phyloP scores from a whole-genome alignment of 2,329 filamentous ascomycete genomes.

The Ilyonectria destructans region DNA sequence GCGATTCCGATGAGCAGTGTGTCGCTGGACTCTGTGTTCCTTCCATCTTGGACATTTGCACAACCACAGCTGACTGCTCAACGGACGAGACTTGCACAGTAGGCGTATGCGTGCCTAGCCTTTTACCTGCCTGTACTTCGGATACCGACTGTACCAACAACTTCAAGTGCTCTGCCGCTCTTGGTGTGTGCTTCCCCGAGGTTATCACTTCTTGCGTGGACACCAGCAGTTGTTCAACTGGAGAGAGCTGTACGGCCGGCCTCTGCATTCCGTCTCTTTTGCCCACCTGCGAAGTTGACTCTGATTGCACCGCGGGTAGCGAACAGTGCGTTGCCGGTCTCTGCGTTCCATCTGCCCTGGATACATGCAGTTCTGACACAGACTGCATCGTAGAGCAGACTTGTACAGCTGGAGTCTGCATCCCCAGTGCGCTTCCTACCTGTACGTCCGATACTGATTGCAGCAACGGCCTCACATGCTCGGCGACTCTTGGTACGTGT shows the following conservation, averaged over 20 bases:
- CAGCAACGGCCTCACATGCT: not conserved
- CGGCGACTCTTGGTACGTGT: not conserved
- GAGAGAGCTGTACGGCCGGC: not conserved
- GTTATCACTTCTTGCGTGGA: not conserved
- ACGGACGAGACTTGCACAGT: not conserved
- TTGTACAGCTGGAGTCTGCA: not conserved
- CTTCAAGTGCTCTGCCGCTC: not conserved
- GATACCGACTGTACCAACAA: not conserved
- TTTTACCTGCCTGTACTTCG: conserved; percentile 2
- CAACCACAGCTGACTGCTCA: not conserved
- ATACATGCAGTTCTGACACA: not conserved
- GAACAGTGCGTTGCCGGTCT: conserved; percentile 6
- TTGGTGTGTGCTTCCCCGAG: not conserved
- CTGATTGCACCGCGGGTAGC: conserved; percentile 4
- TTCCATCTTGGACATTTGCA: not conserved
- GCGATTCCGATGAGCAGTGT: not conserved
- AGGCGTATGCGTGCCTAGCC: not conserved
- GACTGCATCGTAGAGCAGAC: not conserved
- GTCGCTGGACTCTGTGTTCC: conserved; percentile 17
- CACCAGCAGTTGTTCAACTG: not conserved
- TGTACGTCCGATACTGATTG: not conserved
- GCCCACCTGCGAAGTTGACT: not conserved
- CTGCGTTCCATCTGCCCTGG: not conserved
- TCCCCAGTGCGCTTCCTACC: not conserved
- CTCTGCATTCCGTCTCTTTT: conserved; percentile 5